Conservation (phyloP, 2,329 filamentous ascomycete genomes). For the Arachnopeziza araneosa region DNA sequence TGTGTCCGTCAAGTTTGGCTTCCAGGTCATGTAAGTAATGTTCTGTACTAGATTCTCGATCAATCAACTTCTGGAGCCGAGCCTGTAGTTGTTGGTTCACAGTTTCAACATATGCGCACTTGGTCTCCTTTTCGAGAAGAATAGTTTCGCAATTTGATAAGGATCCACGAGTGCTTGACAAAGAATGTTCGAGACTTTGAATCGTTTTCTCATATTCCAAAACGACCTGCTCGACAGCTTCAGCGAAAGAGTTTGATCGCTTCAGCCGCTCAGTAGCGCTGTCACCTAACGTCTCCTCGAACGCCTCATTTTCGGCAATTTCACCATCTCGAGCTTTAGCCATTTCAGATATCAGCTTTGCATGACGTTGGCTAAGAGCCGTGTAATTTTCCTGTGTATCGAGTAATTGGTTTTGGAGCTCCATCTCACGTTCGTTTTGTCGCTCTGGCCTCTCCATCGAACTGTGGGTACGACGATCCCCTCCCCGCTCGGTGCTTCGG, state of each 20-base stretch:
- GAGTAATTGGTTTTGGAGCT: conserved; percentile 88
- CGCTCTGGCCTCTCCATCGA: conserved; percentile 71
- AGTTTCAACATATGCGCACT: conserved; percentile 87
- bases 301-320: conserved; percentile 49
- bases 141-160: conserved; percentile 80
- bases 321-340: conserved; percentile 75
- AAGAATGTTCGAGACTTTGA: conserved; percentile 82
- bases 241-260: conserved; percentile 90
- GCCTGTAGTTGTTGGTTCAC: conserved; percentile 85
- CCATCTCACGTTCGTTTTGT: conserved; percentile 76
- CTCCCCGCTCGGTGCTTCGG: conserved; percentile 69
- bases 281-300: conserved; percentile 63
- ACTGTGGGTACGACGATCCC: conserved; percentile 46
- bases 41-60: conserved; percentile 87
- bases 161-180: conserved; percentile 80
- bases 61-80: conserved; percentile 86
- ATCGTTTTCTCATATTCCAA: conserved; percentile 99
- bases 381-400: conserved; percentile 94
- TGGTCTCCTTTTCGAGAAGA: conserved; percentile 87
- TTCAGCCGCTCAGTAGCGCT: conserved; percentile 83
- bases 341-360: conserved; percentile 91
- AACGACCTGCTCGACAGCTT: conserved; percentile 93
- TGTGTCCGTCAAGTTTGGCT: conserved; percentile 81
- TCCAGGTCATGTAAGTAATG: conserved; percentile 90
- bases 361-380: conserved; percentile 84